A percentile compares a stretch with the other conserved stretches of the same genome.
These are phyloP conservation scores for Prunus padus DNA, from an alignment of 306 rosid species.

Conservation along the genomic window DNA sequence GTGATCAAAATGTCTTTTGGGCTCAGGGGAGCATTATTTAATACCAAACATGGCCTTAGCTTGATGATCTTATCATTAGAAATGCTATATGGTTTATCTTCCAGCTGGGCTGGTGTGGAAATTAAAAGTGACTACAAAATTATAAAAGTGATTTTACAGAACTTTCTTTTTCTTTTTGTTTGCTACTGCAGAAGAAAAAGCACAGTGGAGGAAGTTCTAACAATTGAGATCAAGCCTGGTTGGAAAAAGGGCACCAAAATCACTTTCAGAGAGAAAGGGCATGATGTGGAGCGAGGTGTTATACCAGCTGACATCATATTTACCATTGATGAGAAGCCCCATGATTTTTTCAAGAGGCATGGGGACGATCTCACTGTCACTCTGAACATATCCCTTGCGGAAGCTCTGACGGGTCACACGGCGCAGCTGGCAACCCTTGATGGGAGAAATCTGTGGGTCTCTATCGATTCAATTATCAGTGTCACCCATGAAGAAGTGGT, in stretches of 20 bases:
- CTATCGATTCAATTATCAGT: conserved; percentile 51
- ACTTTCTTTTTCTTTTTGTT: conserved; percentile 8
- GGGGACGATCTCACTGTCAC: conserved; percentile 74
- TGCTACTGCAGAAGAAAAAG: conserved; percentile 48
- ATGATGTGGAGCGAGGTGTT: conserved; percentile 59
- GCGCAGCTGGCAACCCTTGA: conserved; percentile 65
- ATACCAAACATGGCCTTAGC: too few species aligned
- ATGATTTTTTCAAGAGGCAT: conserved; percentile 67
- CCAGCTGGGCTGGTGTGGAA: neutral
- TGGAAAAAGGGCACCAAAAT: conserved; percentile 96
- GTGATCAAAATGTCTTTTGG: too few species aligned
- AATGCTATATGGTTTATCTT: too few species aligned
- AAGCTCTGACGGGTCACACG: conserved; percentile 82
- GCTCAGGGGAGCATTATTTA: too few species aligned
- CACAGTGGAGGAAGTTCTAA: conserved; percentile 76
- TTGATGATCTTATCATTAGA: too few species aligned
- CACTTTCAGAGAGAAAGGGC: conserved; percentile 84
- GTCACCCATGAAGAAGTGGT: conserved; percentile 75
- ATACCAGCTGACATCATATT: conserved; percentile 81
- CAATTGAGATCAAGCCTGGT: conserved; percentile 86
- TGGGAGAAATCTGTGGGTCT: conserved; percentile 56
- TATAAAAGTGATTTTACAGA: neutral
- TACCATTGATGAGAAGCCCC: conserved; percentile 85
- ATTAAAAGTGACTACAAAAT: neutral
- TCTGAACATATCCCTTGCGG: conserved; percentile 67